Base-by-base conservation (phyloP, 108 stramenopile species). In the Discostella stelligeroides region DNA sequence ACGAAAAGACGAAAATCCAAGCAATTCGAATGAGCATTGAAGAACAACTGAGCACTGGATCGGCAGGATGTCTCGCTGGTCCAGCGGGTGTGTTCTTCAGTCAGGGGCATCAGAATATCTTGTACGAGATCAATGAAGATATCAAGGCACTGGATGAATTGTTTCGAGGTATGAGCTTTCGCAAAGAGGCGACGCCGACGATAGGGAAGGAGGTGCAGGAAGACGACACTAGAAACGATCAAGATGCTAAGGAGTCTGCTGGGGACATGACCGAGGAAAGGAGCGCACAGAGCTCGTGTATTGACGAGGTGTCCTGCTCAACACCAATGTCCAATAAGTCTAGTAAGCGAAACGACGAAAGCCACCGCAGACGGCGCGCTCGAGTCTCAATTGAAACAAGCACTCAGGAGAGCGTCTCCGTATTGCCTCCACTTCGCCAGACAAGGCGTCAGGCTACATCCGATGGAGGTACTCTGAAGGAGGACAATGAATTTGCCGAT, bases 81-180 rank as follows among this genome's bases (percentile, higher is more conserved):
- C 70, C 30, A 14, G 64, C 81, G 11, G 79, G 76, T 27, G 27
- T 75, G 18, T 72, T 66, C 58, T 69, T 64, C 46, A 48, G 29
- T 24, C 77, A 54, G 55, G 73, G 73, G 0, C 81, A 84, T 43
- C 73, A 84, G 21, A 84, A 65, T 29, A 84, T 88, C 11, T 84
- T 91, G 88, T 72, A 62, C 41, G 90, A 91, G 64, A 85, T 91
- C 67, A 88, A 87, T 55, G 90, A 91, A 72, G 90, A 91, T 63
- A 82, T 91, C 42, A 84, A 84, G 47, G 90, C 90, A n/a, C 59
- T 91, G 41, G 90, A 88, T 69, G 90, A 91, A 48, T 59, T 91
- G 49, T 91, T 91, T 62, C 82, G 83, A 29, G 86, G 84, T 21
- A 88, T 91, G 72, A 81, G 86, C 7, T 91, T 91, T 63, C 83